These are phyloP conservation scores for Brassica cretica DNA, from an alignment of 345 rosid species.

Conservation along the genomic window DNA sequence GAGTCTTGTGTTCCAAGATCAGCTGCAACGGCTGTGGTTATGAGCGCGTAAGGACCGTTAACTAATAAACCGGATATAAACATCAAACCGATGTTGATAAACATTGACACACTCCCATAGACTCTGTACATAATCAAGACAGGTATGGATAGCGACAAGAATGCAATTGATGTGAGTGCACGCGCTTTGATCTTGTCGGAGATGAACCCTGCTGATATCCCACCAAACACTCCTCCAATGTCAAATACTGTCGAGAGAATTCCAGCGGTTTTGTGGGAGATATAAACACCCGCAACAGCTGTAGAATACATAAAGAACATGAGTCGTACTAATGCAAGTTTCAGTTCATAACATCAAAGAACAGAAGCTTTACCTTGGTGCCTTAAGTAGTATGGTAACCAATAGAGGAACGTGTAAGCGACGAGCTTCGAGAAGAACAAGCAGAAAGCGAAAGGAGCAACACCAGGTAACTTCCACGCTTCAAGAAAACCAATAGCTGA, in stretches of 20 bases:
- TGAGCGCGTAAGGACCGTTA: slow-evolving; percentile 84
- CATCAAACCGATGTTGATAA: slow-evolving; percentile 64
- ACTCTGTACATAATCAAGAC: slow-evolving; percentile 61
- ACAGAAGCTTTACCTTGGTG: slow-evolving; percentile 61
- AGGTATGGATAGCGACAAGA: slow-evolving; percentile 75
- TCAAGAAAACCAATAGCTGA: slow-evolving; percentile 75
- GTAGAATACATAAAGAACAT: slow-evolving; percentile 2
- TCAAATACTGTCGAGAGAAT: slow-evolving; percentile 81
- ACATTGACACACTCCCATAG: slow-evolving; percentile 67
- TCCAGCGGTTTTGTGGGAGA: slow-evolving; percentile 83
- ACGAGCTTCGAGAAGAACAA: slow-evolving; percentile 92
- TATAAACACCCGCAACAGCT: slow-evolving; percentile 83
- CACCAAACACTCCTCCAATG: slow-evolving; percentile 84
- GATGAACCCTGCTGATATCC: slow-evolving; percentile 69
- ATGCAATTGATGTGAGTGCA: slow-evolving; percentile 66
- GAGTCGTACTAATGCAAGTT: neutral
- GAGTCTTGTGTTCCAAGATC: slow-evolving; percentile 91
- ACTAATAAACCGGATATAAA: slow-evolving; percentile 75
- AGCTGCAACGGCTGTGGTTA: slow-evolving; percentile 92
- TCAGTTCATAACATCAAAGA: neutral
- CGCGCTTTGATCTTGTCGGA: slow-evolving; percentile 83
- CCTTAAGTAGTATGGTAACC: slow-evolving; percentile 89
- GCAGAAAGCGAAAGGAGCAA: slow-evolving; percentile 79
- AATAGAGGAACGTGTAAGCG: slow-evolving; percentile 89
- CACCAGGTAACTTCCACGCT: slow-evolving; percentile 94